Percentiles rank a stretch among this genome's conserved stretches.
Evolutionary conservation across 768 basidiomycete genomes (phyloP).

Genomic region (Suillus weaverae): DNA sequence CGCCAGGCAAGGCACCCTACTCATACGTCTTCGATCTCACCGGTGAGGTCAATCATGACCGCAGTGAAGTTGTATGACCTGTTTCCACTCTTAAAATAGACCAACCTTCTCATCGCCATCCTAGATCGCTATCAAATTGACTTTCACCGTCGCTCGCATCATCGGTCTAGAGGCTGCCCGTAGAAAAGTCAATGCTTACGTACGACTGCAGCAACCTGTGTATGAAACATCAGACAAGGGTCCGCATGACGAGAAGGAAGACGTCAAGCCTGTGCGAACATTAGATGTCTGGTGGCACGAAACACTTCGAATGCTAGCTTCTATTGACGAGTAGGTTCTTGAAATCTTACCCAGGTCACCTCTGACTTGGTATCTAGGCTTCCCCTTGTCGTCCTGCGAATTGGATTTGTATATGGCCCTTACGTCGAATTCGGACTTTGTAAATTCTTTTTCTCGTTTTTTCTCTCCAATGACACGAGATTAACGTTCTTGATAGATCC

Average conservation of each 20-base stretch:
- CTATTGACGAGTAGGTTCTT: slow-evolving; percentile 62
- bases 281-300: slow-evolving; percentile 91
- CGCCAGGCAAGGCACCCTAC: slow-evolving; percentile 66
- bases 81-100: background rate
- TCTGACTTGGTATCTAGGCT: slow-evolving; percentile 46
- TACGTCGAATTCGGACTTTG: slow-evolving; percentile 72
- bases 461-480: slow-evolving; percentile 16
- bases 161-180: slow-evolving; percentile 79
- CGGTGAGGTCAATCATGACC: slow-evolving; percentile 75
- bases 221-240: slow-evolving; percentile 74
- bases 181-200: slow-evolving; percentile 75
- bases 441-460: slow-evolving; percentile 27
- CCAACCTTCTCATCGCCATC: slow-evolving; percentile 10
- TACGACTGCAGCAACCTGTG: slow-evolving; percentile 75
- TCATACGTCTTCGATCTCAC: slow-evolving; percentile 85
- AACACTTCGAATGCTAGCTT: slow-evolving; percentile 69
- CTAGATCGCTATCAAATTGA: slow-evolving; percentile 78
- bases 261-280: slow-evolving; percentile 66
- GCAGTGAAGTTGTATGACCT: slow-evolving; percentile 65
- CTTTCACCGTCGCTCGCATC: slow-evolving; percentile 64
- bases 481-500: slow-evolving; percentile 47
- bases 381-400: slow-evolving; percentile 76
- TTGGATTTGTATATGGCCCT: slow-evolving; percentile 79
- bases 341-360: background rate
- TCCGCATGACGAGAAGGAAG: slow-evolving; percentile 67